phyloP scores from a whole-genome alignment of 2,329 filamentous ascomycete genomes.

The Dendrostoma leiphaemia region DNA sequence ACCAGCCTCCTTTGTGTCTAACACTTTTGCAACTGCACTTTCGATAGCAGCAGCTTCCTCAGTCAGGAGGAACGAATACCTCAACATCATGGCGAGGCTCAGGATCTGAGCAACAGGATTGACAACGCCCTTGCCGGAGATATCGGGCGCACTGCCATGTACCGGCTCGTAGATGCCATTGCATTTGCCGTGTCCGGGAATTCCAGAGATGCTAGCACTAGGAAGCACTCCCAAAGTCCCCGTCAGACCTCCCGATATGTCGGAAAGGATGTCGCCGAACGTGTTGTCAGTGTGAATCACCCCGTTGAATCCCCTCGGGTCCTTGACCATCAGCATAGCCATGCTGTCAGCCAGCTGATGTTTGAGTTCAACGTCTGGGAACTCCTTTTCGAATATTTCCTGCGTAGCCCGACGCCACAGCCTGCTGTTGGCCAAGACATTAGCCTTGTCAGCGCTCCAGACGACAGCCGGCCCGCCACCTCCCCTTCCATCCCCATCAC shows the following conservation, averaged over 20 bases:
- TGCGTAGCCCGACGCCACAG: conserved; percentile 45
- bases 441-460: conserved; percentile 51
- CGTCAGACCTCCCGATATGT: conserved; percentile 8
- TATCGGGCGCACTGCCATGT: conserved; percentile 60
- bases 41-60: conserved; percentile 64
- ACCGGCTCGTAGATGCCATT: conserved; percentile 14
- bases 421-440: conserved; percentile 48
- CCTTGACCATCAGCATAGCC: conserved; percentile 46
- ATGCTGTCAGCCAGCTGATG: conserved; percentile 48
- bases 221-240: conserved; percentile 12
- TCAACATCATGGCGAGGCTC: conserved; percentile 71
- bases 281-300: conserved; percentile 48
- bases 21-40: conserved; percentile 59
- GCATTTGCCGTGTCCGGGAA: not conserved
- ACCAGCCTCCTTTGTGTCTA: conserved; percentile 48
- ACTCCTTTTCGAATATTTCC: conserved; percentile 39
- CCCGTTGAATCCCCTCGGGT: conserved; percentile 46
- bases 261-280: conserved; percentile 6
- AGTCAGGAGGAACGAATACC: conserved; percentile 65
- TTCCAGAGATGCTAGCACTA: conserved; percentile 10
- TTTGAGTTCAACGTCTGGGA: conserved; percentile 39
- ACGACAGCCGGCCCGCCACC: conserved; percentile 28
- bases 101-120: conserved; percentile 73
- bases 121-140: conserved; percentile 68
- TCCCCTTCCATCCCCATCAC: not conserved